Conservation (phyloP, 352 stramenopile genomes). For the Pythium phragmiticola region DNA sequence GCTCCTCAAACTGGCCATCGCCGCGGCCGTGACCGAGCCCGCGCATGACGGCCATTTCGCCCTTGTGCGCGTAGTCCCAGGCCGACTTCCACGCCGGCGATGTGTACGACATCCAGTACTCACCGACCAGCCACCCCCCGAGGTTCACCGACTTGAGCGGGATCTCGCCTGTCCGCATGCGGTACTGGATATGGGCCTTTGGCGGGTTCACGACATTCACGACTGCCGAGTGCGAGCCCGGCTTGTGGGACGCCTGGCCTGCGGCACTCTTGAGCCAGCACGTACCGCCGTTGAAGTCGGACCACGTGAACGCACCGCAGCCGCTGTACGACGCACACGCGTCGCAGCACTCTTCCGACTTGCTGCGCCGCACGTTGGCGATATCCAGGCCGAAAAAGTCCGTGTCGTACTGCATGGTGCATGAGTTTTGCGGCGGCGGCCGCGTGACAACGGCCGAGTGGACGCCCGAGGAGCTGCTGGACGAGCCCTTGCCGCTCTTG, state of each 20-base stretch:
- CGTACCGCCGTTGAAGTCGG: slow-evolving; percentile 18
- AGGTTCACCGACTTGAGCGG: slow-evolving; percentile 54
- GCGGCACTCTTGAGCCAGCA: slow-evolving; percentile 25
- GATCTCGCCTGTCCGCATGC: slow-evolving; percentile 26
- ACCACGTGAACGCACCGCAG: slow-evolving; percentile 27
- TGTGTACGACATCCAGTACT: slow-evolving; percentile 58
- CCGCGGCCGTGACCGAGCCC: slow-evolving; percentile 23
- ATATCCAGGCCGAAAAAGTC: slow-evolving; percentile 22
- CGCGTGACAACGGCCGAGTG: slow-evolving; percentile 15
- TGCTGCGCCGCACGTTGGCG: not conserved
- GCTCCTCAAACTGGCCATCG: slow-evolving; percentile 39
- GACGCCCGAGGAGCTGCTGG: slow-evolving; percentile 2
- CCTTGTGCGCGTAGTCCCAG: slow-evolving; percentile 30
- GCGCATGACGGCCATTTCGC: slow-evolving; percentile 25
- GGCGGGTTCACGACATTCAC: slow-evolving; percentile 13
- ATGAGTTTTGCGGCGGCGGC: slow-evolving; percentile 9
- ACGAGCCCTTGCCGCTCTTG: slow-evolving; percentile 11
- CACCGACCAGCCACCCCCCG: slow-evolving; percentile 32
- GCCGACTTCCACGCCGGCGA: slow-evolving; percentile 59
- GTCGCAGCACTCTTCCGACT: slow-evolving; percentile 14
- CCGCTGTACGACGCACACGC: slow-evolving; percentile 12
- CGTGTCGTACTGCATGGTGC: slow-evolving; percentile 8
- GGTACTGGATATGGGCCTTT: slow-evolving; percentile 27
- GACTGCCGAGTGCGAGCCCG: slow-evolving; percentile 15
- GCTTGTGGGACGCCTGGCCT: slow-evolving; percentile 14